These are phyloP conservation scores for Neofusicoccum ribis DNA, from an alignment of 2,329 filamentous ascomycete species.

Conservation along the genomic window DNA sequence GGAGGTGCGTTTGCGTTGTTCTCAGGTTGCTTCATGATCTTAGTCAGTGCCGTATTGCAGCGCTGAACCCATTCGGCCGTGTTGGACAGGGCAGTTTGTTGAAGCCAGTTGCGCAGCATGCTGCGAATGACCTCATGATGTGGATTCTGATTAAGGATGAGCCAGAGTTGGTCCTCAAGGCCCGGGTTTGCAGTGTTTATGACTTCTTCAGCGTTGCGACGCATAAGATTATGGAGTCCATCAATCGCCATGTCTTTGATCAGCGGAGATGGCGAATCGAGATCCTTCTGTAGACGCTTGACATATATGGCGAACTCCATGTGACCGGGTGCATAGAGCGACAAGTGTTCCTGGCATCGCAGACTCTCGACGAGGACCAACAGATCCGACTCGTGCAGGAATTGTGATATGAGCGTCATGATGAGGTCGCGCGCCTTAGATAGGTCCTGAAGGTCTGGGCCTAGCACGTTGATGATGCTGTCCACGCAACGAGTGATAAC, in stretches of 20 bases:
- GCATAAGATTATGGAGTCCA: conserved; percentile 93
- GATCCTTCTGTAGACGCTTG: conserved; percentile 72
- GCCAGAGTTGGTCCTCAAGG: conserved; percentile 89
- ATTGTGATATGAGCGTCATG: conserved; percentile 79
- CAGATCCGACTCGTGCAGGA: conserved; percentile 72
- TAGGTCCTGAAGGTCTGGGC: conserved; percentile 90
- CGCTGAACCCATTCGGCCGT: conserved; percentile 84
- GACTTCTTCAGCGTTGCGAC: conserved; percentile 82
- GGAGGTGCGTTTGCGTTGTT: conserved; percentile 51
- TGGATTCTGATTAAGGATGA: conserved; percentile 76
- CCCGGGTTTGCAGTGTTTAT: conserved; percentile 72
- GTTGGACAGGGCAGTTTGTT: conserved; percentile 79
- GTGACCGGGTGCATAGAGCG: conserved; percentile 84
- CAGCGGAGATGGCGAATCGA: conserved; percentile 67
- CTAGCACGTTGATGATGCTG: conserved; percentile 94
- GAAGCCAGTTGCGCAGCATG: conserved; percentile 89
- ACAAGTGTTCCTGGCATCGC: conserved; percentile 84
- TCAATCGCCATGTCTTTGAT: conserved; percentile 81
- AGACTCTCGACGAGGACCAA: conserved; percentile 75
- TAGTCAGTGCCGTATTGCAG: conserved; percentile 85
- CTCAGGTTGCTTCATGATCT: conserved; percentile 60
- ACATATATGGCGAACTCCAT: conserved; percentile 86
- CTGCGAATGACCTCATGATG: conserved; percentile 78
- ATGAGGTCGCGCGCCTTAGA: conserved; percentile 91
- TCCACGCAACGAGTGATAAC: conserved; percentile 87